phyloP scores from a whole-genome alignment of 208 protist genomes.

The Trypanosoma cruzi region DNA sequence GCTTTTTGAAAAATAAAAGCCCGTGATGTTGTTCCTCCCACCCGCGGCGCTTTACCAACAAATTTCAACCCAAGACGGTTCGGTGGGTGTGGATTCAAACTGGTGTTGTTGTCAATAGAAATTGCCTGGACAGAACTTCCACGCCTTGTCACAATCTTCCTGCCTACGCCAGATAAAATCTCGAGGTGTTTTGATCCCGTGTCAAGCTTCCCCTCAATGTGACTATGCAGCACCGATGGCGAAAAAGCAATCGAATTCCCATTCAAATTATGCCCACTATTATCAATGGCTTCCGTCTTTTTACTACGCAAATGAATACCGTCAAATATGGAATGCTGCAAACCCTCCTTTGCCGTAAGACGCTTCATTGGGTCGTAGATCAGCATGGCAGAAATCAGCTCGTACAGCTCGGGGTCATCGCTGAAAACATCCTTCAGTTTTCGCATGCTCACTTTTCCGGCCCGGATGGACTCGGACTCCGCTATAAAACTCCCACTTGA shows the following conservation, averaged over 20 bases:
- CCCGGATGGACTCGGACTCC: slow-evolving; percentile 38
- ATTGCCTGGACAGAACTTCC: neutral
- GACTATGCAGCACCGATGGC: neutral
- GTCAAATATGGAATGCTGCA: slow-evolving; percentile 72
- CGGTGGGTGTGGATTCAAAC: neutral
- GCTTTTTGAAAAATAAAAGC: neutral
- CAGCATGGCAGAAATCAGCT: slow-evolving; percentile 64
- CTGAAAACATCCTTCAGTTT: slow-evolving; percentile 47
- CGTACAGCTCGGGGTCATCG: slow-evolving; percentile 57
- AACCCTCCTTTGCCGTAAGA: slow-evolving; percentile 62
- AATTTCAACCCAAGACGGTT: neutral
- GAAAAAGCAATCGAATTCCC: neutral
- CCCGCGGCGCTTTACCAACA: neutral
- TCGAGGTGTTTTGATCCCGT: neutral
- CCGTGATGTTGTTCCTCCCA: neutral
- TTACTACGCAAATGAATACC: neutral
- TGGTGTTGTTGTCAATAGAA: neutral
- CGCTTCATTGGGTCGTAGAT: slow-evolving; percentile 72
- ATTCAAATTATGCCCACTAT: neutral
- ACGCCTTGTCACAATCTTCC: neutral
- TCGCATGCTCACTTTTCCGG: slow-evolving; percentile 38
- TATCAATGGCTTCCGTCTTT: neutral
- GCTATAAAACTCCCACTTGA: slow-evolving; percentile 45
- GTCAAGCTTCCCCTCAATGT: neutral
- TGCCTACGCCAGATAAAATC: neutral